Base-by-base conservation (phyloP, 2,329 filamentous ascomycete genomes). In the Allantophomopsis lycopodina region DNA sequence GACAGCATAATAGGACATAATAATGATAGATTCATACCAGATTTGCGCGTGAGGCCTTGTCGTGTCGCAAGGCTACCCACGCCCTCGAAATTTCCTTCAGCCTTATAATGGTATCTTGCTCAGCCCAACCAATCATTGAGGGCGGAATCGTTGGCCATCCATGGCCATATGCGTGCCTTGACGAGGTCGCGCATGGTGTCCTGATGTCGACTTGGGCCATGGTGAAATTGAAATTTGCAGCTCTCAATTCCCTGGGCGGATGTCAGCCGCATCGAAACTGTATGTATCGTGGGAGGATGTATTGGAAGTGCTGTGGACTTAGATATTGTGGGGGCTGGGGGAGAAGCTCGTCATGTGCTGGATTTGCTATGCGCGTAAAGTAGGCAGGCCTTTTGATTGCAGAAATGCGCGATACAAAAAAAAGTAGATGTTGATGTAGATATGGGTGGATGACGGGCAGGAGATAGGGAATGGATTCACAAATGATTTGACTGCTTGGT, bases 121-220 rank as follows among this genome's bases (percentile, higher is more conserved):
- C 61, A 66, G 54, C 58, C 63, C 53, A 63, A 51, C 55, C 60
- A 62, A 54, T 64, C 59, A 49, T 64, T 58, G 48, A 56, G 52
- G 44, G 59, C 58, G 43, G 60, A 59, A 50, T 62, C 54, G 51
- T 59, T 59, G 44, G 57, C 58, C 44, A 57, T 56, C 43, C 57
- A 60, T 50, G 62, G 51, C 49, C 23, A 28, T 10, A 12, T 28
- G 23, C 59, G 58, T 46, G 59, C 57, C 50, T 56, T 58, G 46
- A 58, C 53, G 43, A 57, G 57, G 53, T 54, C 52, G 44, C 57
- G 59, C 46, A 59, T 51, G 49, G 60, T 50, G 49, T 55, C 52
- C 55, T 58, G 57, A 60, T 60, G 55, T 56, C 56, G 47, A 59
- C 55, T 50, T 59, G 56, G 54, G 65, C 63, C 65, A 68, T 69